A percentile compares a stretch with the other conserved stretches of the same genome.
These are phyloP conservation scores for Coemansia sp. DNA, from an alignment of 192 early-diverging fungal species.

Conservation along the genomic window DNA sequence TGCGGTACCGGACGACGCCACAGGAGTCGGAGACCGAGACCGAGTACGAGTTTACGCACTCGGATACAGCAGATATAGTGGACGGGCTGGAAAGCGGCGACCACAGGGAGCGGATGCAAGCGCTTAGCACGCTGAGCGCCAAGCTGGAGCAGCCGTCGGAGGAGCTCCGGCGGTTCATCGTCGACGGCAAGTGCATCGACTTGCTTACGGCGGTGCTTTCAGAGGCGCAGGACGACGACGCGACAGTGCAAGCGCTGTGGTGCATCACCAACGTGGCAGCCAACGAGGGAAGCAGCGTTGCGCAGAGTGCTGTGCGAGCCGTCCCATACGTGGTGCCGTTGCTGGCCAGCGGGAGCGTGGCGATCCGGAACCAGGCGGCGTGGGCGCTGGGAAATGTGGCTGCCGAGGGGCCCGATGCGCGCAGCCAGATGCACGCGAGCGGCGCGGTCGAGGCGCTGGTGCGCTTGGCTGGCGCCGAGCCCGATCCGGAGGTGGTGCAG, in stretches of 20 bases:
- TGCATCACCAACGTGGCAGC: conserved; percentile 65
- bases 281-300: conserved; percentile 20
- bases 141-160: conserved; percentile 57
- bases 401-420: conserved; percentile 73
- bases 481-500: conserved; percentile 60
- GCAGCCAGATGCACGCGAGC: conserved; percentile 72
- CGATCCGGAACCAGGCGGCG: conserved; percentile 84
- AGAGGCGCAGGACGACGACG: conserved; percentile 56
- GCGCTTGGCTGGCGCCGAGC: conserved; percentile 64
- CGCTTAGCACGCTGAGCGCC: conserved; percentile 50
- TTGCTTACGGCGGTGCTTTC: conserved; percentile 49
- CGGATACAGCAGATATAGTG: conserved; percentile 16
- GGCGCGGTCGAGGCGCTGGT: conserved; percentile 79
- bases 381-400: conserved; percentile 97
- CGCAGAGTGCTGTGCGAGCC: conserved; percentile 41
- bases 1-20: conserved; percentile 43
- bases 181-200: conserved; percentile 42
- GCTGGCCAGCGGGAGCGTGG: conserved; percentile 53
- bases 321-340: conserved; percentile 58
- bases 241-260: conserved; percentile 59
- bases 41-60: conserved; percentile 47
- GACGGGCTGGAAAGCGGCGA: conserved; percentile 37
- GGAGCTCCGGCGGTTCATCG: conserved; percentile 50
- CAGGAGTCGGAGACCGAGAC: conserved; percentile 53
- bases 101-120: conserved; percentile 29